Evolutionary conservation across 2,329 filamentous ascomycete species (phyloP).

Genomic region (Scedosporium boydii): DNA sequence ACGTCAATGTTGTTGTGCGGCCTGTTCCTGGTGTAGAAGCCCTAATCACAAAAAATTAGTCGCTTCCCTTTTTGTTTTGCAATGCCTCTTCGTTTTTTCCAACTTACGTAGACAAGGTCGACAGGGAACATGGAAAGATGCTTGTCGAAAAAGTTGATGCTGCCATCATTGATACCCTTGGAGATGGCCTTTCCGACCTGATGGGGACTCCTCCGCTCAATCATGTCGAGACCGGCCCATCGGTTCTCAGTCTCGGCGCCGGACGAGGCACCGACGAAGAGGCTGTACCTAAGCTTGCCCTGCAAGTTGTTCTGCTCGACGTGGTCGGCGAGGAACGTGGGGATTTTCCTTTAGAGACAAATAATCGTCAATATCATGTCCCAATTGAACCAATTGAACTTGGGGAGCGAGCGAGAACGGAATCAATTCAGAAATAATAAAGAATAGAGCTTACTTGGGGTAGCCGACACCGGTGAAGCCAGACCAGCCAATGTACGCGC

Average conservation of each 20-base stretch:
- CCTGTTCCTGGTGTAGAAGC: conserved; percentile 76
- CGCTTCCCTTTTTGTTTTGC: not conserved
- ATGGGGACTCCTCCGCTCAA: conserved; percentile 73
- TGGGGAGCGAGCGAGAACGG: not conserved
- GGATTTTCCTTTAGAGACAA: conserved; percentile 59
- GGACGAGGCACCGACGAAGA: conserved; percentile 85
- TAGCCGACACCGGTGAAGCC: conserved; percentile 88
- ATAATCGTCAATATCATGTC: not conserved
- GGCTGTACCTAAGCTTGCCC: conserved; percentile 73
- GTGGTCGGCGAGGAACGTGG: conserved; percentile 75
- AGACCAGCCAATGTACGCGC: conserved; percentile 82
- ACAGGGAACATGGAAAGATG: conserved; percentile 87
- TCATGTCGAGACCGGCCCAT: conserved; percentile 87
- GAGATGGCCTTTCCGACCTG: conserved; percentile 86
- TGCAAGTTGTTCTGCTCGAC: conserved; percentile 80
- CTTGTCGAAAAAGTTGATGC: conserved; percentile 90
- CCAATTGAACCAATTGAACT: not conserved
- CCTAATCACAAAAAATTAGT: conserved; percentile 28
- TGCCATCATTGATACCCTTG: conserved; percentile 80
- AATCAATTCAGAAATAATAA: not conserved
- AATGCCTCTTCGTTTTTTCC: not conserved
- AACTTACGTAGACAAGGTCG: conserved; percentile 66
- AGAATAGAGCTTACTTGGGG: conserved; percentile 48
- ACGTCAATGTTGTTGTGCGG: conserved; percentile 69
- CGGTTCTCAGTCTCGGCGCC: conserved; percentile 86